Evolutionary conservation across 768 basidiomycete genomes (phyloP).

Genomic region (Leccinum barrowsii): DNA sequence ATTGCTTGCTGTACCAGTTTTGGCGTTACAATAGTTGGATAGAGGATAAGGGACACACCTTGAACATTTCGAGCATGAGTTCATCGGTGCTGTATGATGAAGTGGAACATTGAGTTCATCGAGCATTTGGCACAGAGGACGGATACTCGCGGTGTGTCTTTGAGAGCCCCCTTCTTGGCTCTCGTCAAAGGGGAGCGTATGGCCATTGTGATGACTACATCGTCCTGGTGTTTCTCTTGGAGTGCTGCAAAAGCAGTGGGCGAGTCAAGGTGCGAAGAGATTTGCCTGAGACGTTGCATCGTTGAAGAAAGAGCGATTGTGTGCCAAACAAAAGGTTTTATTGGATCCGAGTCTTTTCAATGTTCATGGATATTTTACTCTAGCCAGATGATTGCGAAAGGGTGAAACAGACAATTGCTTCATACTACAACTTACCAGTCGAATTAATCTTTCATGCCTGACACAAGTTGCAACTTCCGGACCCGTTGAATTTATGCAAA

Average conservation of each 20-base stretch:
- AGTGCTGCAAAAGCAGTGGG: conserved; percentile 49
- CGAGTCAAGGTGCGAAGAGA: conserved; percentile 54
- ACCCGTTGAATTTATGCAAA: too few species aligned
- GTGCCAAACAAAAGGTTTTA: neutral
- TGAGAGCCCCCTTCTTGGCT: conserved; percentile 71
- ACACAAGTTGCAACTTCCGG: too few species aligned
- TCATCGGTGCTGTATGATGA: conserved; percentile 60
- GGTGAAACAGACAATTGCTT: too few species aligned
- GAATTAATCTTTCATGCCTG: too few species aligned
- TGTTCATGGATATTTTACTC: too few species aligned
- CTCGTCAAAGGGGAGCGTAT: conserved; percentile 75
- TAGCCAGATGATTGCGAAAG: too few species aligned
- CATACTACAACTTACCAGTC: too few species aligned
- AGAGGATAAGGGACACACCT: conserved; percentile 36
- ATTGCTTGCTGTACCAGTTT: conserved; percentile 49
- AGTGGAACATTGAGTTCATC: conserved; percentile 10
- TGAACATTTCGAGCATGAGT: conserved; percentile 77
- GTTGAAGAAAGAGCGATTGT: neutral
- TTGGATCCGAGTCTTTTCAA: too few species aligned
- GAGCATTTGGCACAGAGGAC: neutral
- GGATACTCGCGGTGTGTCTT: conserved; percentile 56
- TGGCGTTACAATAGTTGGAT: neutral
- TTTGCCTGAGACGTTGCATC: conserved; percentile 66
- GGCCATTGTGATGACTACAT: conserved; percentile 82
- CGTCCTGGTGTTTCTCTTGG: conserved; percentile 59